phyloP scores from a whole-genome alignment of 805 yeast genomes.

The Saturnispora besseyi region DNA sequence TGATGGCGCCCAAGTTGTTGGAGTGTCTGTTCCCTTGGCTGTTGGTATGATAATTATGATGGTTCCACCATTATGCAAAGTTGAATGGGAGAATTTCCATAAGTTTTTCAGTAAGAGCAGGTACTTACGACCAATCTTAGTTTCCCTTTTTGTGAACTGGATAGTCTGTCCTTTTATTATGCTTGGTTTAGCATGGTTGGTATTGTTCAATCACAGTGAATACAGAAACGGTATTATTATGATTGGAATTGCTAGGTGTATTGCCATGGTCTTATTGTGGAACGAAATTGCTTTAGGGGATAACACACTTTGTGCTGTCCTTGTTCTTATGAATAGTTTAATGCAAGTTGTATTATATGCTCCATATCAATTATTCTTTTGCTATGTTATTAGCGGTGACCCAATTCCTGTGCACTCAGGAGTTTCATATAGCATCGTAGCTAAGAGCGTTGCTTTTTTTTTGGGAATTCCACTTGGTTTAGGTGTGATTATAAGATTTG shows the following conservation, averaged over 20 bases:
- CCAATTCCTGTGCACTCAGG: slow-evolving; percentile 8
- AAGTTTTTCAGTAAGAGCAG: slow-evolving; percentile 17
- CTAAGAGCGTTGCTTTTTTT: slow-evolving; percentile 42
- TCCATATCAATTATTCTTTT: slow-evolving; percentile 40
- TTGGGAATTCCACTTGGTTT: slow-evolving; percentile 44
- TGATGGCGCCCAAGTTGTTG: slow-evolving; percentile 28
- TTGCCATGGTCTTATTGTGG: slow-evolving; percentile 57
- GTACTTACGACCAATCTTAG: slow-evolving; percentile 25
- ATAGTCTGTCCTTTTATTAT: slow-evolving; percentile 46
- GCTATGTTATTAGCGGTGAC: slow-evolving; percentile 34
- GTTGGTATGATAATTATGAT: slow-evolving; percentile 47
- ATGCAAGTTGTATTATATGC: slow-evolving; percentile 45
- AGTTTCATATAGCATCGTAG: slow-evolving; percentile 32
- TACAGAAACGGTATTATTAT: slow-evolving; percentile 47
- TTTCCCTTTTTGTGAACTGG: slow-evolving; percentile 46
- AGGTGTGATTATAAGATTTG: slow-evolving; percentile 35
- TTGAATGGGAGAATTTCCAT: slow-evolving; percentile 40
- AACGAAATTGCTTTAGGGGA: slow-evolving; percentile 47
- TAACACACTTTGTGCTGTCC: slow-evolving; percentile 38
- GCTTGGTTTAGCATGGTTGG: slow-evolving; percentile 49
- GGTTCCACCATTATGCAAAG: slow-evolving; percentile 48
- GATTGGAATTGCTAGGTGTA: slow-evolving; percentile 52
- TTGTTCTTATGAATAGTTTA: slow-evolving; percentile 43
- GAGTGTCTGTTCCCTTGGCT: slow-evolving; percentile 38
- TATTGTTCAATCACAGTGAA: slow-evolving; percentile 38